Conservation (phyloP, 2,329 filamentous ascomycete genomes). For the Magnaporthiopsis rhizophila region DNA sequence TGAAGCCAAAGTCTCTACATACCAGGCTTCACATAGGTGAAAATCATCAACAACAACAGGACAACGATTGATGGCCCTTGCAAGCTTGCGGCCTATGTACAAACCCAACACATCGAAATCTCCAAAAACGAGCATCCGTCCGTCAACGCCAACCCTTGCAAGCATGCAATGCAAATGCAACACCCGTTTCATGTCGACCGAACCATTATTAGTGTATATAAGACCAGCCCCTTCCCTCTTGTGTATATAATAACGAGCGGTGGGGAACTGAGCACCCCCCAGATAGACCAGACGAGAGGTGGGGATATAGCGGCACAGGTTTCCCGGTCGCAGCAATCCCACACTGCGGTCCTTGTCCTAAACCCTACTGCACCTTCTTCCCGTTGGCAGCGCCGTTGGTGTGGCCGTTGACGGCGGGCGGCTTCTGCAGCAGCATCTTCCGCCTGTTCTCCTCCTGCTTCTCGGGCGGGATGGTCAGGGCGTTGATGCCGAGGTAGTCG, state of each 20-base stretch:
- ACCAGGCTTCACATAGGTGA: too few relatives aligned
- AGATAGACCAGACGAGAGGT: background rate
- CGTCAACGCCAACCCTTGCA: background rate
- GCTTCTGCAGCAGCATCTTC: slow-evolving; percentile 22
- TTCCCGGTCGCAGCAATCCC: background rate
- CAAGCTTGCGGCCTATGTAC: background rate
- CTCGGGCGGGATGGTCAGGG: slow-evolving; percentile 69
- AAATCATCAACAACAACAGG: background rate
- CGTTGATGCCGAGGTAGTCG: slow-evolving; percentile 86
- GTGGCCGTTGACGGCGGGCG: slow-evolving; percentile 14
- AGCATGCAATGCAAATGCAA: background rate
- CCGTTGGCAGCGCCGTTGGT: slow-evolving; percentile 20
- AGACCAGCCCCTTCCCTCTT: background rate
- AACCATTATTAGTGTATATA: background rate
- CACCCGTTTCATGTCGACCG: background rate
- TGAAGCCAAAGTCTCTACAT: too few relatives aligned
- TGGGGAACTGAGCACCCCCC: too few relatives aligned
- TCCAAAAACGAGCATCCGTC: background rate
- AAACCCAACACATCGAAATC: background rate
- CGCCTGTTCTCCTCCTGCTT: slow-evolving; percentile 49
- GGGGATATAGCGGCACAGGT: too few relatives aligned
- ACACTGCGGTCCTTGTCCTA: rapidly evolving
- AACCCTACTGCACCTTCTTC: slow-evolving; percentile 18
- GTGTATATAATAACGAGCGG: too few relatives aligned
- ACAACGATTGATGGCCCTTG: background rate